Percentiles rank a stretch among this genome's conserved stretches.
Evolutionary conservation across 768 basidiomycete genomes (phyloP).

Genomic region (Amanita molliuscula): DNA sequence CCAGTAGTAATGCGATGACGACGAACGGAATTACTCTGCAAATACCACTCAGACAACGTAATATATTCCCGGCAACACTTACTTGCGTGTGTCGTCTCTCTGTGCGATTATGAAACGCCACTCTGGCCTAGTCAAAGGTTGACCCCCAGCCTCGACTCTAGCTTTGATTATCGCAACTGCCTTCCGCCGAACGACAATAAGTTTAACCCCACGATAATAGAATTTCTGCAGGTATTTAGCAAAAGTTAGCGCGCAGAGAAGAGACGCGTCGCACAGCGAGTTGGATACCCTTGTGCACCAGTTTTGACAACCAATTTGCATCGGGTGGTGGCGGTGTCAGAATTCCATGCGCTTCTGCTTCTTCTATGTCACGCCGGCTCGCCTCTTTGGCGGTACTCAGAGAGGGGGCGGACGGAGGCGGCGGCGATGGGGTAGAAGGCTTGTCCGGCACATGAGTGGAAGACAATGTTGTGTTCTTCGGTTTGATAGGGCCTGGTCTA

Average conservation of each 20-base stretch:
- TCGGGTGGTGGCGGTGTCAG: constrained; percentile 53
- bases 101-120: constrained; percentile 58
- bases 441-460: constrained; percentile 18
- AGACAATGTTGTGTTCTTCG: constrained; percentile 16
- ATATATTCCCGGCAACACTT: constrained; percentile 10
- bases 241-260: neutral
- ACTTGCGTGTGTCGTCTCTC: constrained; percentile 66
- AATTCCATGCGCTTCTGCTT: constrained; percentile 61
- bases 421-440: constrained; percentile 18
- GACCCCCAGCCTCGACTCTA: constrained; percentile 50
- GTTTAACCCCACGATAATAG: constrained; percentile 67
- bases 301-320: constrained; percentile 44
- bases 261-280: constrained; percentile 25
- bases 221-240: constrained; percentile 52
- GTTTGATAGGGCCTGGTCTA: constrained; percentile 53
- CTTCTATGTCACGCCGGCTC: constrained; percentile 50
- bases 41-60: neutral
- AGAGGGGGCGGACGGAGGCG: constrained; percentile 15
- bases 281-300: constrained; percentile 37
- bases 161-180: constrained; percentile 42
- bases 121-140: constrained; percentile 57
- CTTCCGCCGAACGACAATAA: constrained; percentile 53
- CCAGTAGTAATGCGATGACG: constrained; percentile 59
- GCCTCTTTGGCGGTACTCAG: constrained; percentile 33
- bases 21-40: constrained; percentile 71